phyloP scores from a whole-genome alignment of 768 basidiomycete genomes.

The Agaricus subrufescens region DNA sequence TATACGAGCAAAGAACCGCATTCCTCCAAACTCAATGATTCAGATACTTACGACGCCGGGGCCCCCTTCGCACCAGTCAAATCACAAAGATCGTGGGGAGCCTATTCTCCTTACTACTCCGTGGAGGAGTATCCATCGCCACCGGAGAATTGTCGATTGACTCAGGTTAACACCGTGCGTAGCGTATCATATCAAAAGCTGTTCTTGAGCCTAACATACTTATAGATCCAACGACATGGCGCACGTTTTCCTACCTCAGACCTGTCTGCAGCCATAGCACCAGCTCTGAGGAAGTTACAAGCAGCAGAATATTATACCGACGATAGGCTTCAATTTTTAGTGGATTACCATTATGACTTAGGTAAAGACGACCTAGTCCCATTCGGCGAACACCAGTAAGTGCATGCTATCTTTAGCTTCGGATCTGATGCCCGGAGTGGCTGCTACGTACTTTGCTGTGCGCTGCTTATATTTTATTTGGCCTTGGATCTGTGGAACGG shows the following conservation, averaged over 20 bases:
- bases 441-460: not conserved
- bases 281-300: constrained; percentile 51
- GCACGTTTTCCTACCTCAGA: constrained; percentile 67
- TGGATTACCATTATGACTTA: constrained; percentile 53
- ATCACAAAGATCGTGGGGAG: constrained; percentile 41
- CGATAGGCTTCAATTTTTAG: constrained; percentile 50
- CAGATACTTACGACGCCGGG: constrained; percentile 1
- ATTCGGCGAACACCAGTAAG: constrained; percentile 63
- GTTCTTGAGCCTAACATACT: not conserved
- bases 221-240: constrained; percentile 76
- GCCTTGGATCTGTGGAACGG: not conserved
- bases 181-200: not conserved
- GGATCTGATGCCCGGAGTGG: not conserved
- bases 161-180: constrained; percentile 40
- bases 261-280: constrained; percentile 35
- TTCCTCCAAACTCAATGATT: not conserved
- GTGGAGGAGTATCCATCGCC: constrained; percentile 39
- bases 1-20: not conserved
- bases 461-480: not conserved
- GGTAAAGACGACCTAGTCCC: constrained; percentile 57
- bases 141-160: constrained; percentile 45
- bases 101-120: constrained; percentile 59
- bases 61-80: constrained; percentile 7
- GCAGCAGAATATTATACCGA: constrained; percentile 40
- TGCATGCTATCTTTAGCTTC: not conserved